Percentiles rank a stretch among this genome's conserved stretches.
Evolutionary conservation across 2,329 filamentous ascomycete genomes (phyloP).

Genomic region (Thermochaetoides dissita): DNA sequence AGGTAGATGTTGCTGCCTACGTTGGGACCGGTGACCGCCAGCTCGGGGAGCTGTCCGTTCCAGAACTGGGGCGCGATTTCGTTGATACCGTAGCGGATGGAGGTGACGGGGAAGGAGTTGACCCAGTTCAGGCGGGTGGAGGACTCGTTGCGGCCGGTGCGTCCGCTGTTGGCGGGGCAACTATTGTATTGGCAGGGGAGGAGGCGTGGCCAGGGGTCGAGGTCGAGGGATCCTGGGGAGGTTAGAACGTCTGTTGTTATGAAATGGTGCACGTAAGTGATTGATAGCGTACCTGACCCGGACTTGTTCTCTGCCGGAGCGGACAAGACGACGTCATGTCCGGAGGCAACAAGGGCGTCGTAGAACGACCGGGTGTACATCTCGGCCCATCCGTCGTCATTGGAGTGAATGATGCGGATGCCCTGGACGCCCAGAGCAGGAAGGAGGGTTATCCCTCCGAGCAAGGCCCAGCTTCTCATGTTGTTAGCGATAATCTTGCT

Average conservation of each 20-base stretch:
- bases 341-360: conserved; percentile 36
- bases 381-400: conserved; percentile 65
- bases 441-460: neutral
- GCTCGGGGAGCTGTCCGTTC: conserved; percentile 36
- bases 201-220: conserved; percentile 31
- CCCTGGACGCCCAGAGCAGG: conserved; percentile 11
- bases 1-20: conserved; percentile 43
- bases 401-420: conserved; percentile 47
- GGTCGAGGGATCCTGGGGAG: conserved; percentile 35
- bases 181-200: conserved; percentile 45
- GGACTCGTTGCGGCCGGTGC: conserved; percentile 42
- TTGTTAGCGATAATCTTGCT: too few species aligned
- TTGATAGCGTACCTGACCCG: conserved; percentile 33
- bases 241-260: conserved; percentile 4
- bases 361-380: conserved; percentile 49
- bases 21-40: conserved; percentile 54
- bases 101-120: conserved; percentile 54
- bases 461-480: too few species aligned
- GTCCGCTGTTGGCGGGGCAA: conserved; percentile 42
- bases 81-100: conserved; percentile 49
- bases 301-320: conserved; percentile 54
- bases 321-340: conserved; percentile 49
- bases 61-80: conserved; percentile 40
- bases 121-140: conserved; percentile 54
- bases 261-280: neutral